phyloP scores from a whole-genome alignment of 2,329 filamentous ascomycete genomes.

The Exophiala phaeomuriformis region DNA sequence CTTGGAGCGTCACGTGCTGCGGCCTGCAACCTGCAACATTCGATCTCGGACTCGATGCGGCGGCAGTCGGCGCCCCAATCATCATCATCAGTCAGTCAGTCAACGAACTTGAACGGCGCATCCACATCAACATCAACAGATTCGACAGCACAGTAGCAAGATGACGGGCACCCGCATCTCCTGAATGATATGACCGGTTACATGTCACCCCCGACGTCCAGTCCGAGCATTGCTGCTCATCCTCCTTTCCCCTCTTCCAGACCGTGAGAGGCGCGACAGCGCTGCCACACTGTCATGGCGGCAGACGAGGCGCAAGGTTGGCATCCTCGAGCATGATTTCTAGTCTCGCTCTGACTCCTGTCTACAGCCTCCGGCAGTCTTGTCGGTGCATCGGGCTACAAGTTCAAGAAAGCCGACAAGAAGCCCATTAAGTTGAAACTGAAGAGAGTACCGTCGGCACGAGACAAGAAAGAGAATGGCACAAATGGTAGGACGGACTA shows the following conservation, averaged over 20 bases:
- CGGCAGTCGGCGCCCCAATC: background rate
- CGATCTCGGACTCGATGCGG: background rate
- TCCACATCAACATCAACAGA: constrained; percentile 1
- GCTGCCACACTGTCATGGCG: constrained; percentile 1
- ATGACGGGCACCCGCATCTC: background rate
- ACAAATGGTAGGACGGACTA: constrained; percentile 26
- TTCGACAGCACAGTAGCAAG: constrained; percentile 4
- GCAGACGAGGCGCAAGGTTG: constrained; percentile 4
- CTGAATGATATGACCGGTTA: background rate
- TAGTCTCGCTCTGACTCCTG: background rate
- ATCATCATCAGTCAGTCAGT: background rate
- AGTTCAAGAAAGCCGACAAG: constrained; percentile 39
- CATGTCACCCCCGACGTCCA: background rate
- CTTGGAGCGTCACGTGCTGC: too few species aligned
- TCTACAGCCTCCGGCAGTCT: constrained; percentile 28
- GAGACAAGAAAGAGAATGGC: constrained; percentile 33
- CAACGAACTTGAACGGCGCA: background rate
- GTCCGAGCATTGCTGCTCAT: background rate
- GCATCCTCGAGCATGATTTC: background rate
- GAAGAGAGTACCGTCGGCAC: constrained; percentile 33
- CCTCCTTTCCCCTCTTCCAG: background rate
- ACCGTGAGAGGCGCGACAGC: background rate
- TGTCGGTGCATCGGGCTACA: constrained; percentile 41
- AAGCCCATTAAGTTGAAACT: constrained; percentile 41
- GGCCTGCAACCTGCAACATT: too few species aligned